Conservation (phyloP, 2,329 filamentous ascomycete genomes). For the Colletotrichum plurivorum region DNA sequence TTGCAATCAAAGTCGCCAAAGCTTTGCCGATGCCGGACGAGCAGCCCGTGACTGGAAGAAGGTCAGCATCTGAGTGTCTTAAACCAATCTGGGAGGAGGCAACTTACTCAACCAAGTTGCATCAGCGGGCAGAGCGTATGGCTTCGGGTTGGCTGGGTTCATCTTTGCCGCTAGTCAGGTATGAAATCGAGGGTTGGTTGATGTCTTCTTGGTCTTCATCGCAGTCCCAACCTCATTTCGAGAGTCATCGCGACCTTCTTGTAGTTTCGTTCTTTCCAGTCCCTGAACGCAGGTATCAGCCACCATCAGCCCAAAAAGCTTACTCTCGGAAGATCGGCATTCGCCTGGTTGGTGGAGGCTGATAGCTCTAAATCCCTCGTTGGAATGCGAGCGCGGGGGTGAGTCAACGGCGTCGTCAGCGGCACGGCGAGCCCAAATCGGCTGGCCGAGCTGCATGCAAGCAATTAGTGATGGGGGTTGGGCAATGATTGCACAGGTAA, state of each 20-base stretch:
- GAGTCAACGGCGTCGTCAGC: background rate
- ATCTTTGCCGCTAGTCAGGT: slow-evolving; percentile 31
- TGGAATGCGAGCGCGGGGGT: background rate
- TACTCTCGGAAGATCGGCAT: background rate
- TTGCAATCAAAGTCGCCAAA: slow-evolving; percentile 55
- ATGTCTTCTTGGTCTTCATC: background rate
- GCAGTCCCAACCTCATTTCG: background rate
- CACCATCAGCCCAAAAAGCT: background rate
- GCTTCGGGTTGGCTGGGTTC: slow-evolving; percentile 50
- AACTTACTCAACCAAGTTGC: slow-evolving; percentile 57
- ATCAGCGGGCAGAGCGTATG: slow-evolving; percentile 52
- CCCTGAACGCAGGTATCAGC: background rate
- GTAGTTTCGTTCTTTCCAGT: background rate
- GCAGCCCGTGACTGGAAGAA: slow-evolving; percentile 60
- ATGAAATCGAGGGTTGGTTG: background rate
- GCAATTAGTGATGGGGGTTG: too few species aligned
- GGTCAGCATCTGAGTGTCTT: slow-evolving; percentile 29
- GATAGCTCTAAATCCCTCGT: too few species aligned
- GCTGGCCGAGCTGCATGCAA: background rate
- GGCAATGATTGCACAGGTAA: too few species aligned
- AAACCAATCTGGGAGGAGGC: background rate
- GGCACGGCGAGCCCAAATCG: slow-evolving; percentile 22
- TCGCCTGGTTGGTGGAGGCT: too few species aligned
- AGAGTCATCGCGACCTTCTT: background rate
- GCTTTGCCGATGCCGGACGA: slow-evolving; percentile 62